Base-by-base conservation (phyloP, 2,329 filamentous ascomycete genomes). In the Byssochlamys sp. region DNA sequence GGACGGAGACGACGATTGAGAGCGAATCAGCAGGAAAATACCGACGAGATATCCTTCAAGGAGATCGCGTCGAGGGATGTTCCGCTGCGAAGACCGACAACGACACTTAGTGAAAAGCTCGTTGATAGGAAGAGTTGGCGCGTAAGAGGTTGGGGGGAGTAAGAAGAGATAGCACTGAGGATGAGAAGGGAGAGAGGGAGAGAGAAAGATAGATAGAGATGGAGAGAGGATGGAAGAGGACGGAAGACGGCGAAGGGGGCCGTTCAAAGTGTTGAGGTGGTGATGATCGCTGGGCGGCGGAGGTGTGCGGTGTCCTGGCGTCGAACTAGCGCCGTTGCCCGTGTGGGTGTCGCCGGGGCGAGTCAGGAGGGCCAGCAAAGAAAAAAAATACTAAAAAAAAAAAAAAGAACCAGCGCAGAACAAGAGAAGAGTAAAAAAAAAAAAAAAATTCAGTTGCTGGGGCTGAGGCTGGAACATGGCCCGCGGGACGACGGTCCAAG, bases 21-120 rank as follows among this genome's bases (percentile, higher is more conserved):
- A 31, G n/a, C 33, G 35, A 59, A 33, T 19, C 39, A 45, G 39
- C 39, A 45, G 39, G 50, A 56, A 57, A 55, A 59, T 62, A 59
- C 53, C 39, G n/a, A 45, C 39, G 7, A 45, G 39, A 45, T 45
- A 45, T 45, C 39, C 39, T 45, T 45, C 39, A 45, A 45, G 39
- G 39, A 45, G 39, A 45, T 19, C 39, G 39, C 39, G 39, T 45
- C 39, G 39, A 45, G 39, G 9, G 39, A 9, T 19, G n/a, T 45
- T 45, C 39, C 39, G 58, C 62, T 62, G 70, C 64, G 59, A 65
- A 60, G 54, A 64, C 58, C 64, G 65, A 55, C 69, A 76, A 78
- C 76, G 75, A 78, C 71, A 75, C 76, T 78, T 78, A 78, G 75
- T 77, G 73, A 78, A 78, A 78, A 78, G 76, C 75, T 78, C 76